Evolutionary conservation across 352 stramenopile species (phyloP), one percentile per base, ranked within the genome.

Genomic region (Pythium graminicola): DNA sequence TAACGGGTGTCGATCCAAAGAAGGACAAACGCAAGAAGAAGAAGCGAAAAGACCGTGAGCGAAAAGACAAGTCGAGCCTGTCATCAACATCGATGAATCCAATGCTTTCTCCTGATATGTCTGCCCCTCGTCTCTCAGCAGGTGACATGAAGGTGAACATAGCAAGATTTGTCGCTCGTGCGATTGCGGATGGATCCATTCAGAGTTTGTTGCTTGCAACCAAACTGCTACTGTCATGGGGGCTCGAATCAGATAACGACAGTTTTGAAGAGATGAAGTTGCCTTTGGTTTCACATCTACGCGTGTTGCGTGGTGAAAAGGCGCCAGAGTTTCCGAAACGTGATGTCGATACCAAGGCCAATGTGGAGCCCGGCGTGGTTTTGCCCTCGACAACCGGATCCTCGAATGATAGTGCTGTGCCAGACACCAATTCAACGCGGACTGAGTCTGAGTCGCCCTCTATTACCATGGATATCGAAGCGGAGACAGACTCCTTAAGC

Each of bases 11-110:
- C 38, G 83, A 90, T 26, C 69, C 72, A 3, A 88, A 80, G 60
- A 86, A 81, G 38, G 80, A 93, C 53, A 87, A 89, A 57, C 75
- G 81, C 29, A 86, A 89, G 60, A 89, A 90, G 48, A 92, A 91
- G 65, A 89, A 85, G 51, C 68, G 81, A 17, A 90, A 93, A 62
- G 84, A 91, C 17, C 60, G 81, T 24, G 75, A 89, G n/a, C 72
- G 62, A 24, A 90, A 89, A 55, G 76, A 89, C 13, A 89, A 86
- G 33, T 46, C 39, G 29, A 60, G 59, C 24, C 50, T 66, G 24
- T 66, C 70, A 31, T 56, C 54, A 10, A 55, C 62, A 11, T 54
- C 67, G 17, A 46, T 60, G 10, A 72, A 60, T 22, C 42, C 70
- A 6, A 92, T 94, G 83, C 68, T 91, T 1, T 71, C 69, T 14